phyloP scores from a whole-genome alignment of 2,329 filamentous ascomycete genomes.

The Knufia petricola region DNA sequence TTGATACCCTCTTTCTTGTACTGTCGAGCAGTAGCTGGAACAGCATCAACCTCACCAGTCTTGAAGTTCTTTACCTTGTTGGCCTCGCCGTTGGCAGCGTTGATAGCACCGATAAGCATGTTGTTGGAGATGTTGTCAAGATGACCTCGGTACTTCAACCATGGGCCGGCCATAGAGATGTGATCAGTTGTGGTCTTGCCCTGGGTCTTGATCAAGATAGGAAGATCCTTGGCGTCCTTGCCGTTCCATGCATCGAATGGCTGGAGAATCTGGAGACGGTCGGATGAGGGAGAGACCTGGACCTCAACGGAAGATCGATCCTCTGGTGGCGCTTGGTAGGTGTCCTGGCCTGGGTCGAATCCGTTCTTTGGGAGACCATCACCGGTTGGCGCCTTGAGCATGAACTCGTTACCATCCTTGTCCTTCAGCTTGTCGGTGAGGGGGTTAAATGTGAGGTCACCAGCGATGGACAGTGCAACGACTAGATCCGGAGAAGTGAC shows the following conservation, averaged over 20 bases:
- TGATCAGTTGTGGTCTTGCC: constrained; percentile 97
- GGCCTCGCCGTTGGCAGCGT: constrained; percentile 88
- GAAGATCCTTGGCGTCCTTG: constrained; percentile 74
- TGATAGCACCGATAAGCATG: constrained; percentile 97
- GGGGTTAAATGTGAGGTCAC: constrained; percentile 86
- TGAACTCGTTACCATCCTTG: constrained; percentile 94
- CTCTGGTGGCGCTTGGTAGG: constrained; percentile 86
- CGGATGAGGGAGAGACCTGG: constrained; percentile 75
- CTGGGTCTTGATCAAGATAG: constrained; percentile 91
- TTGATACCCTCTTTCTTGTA: constrained; percentile 95
- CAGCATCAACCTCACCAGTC: constrained; percentile 73
- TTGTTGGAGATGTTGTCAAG: constrained; percentile 99
- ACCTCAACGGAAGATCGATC: constrained; percentile 67
- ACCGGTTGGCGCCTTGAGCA: constrained; percentile 69
- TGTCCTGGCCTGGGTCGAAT: constrained; percentile 85
- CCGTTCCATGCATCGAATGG: constrained; percentile 86
- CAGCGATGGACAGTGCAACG: constrained; percentile 75
- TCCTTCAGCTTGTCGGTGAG: constrained; percentile 84
- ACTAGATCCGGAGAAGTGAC: constrained; percentile 85
- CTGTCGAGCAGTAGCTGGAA: constrained; percentile 88
- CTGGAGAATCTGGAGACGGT: constrained; percentile 84
- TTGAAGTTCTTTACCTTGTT: constrained; percentile 95
- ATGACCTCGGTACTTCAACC: constrained; percentile 98
- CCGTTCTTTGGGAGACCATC: constrained; percentile 69
- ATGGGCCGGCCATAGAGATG: constrained; percentile 93